phyloP scores from a whole-genome alignment of 225 moss, liverwort and hornwort species.

The Physcomitrium patens region DNA sequence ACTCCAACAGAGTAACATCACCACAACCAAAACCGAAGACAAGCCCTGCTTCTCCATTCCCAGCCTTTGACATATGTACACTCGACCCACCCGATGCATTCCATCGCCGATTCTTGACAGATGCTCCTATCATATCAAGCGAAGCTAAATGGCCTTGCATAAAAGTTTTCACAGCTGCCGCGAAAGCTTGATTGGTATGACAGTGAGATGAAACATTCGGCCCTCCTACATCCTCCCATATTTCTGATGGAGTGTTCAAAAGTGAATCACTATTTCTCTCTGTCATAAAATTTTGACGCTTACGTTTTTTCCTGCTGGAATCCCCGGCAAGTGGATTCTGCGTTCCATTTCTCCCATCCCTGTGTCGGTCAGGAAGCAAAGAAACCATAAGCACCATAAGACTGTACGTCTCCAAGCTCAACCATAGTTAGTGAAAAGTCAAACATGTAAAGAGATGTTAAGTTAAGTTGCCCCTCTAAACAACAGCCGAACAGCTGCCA shows the following conservation, averaged over 20 bases:
- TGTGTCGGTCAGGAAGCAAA: constrained; percentile 51
- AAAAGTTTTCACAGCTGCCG: constrained; percentile 83
- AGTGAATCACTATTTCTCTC: constrained; percentile 33
- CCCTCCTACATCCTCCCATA: constrained; percentile 47
- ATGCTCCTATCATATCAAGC: constrained; percentile 79
- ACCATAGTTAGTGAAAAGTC: constrained; percentile 3
- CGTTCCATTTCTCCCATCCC: constrained; percentile 35
- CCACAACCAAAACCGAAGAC: constrained; percentile 68
- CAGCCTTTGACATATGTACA: constrained; percentile 33
- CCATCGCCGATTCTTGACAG: constrained; percentile 66
- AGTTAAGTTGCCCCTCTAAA: constrained; percentile 8
- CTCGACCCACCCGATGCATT: constrained; percentile 33
- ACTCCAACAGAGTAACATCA: constrained; percentile 83
- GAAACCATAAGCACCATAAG: constrained; percentile 28
- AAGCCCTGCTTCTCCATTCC: constrained; percentile 64
- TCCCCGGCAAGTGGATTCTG: constrained; percentile 29
- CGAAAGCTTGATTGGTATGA: constrained; percentile 96
- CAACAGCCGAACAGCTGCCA: constrained; percentile 15
- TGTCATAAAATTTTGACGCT: constrained; percentile 46
- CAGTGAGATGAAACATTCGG: constrained; percentile 73
- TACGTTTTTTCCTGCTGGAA: constrained; percentile 56
- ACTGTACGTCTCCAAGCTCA: constrained; percentile 9
- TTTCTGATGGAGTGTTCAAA: constrained; percentile 31
- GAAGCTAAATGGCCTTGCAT: constrained; percentile 84
- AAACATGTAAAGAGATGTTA: constrained; percentile 6